These are phyloP conservation scores for Ceratobasidium sp. DNA, from an alignment of 1,284 basidiomycete genomes.

Conservation along the genomic window DNA sequence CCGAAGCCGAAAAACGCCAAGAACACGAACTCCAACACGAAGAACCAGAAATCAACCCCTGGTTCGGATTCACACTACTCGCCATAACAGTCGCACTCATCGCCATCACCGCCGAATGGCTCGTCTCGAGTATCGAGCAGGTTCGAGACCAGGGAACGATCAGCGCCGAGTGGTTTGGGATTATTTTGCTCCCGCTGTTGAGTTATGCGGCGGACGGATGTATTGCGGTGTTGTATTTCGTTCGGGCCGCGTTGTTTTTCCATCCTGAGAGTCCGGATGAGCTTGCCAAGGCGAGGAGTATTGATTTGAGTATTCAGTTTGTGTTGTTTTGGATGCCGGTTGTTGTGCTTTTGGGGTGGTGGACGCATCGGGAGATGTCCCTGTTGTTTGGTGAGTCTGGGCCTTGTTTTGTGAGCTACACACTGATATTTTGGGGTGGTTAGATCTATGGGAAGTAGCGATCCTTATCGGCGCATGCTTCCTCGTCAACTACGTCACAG, in stretches of 20 bases:
- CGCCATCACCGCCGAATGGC: slow-evolving; percentile 75
- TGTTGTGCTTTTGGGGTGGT: slow-evolving; percentile 71
- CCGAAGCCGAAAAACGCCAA: slow-evolving; percentile 60
- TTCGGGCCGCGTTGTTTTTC: slow-evolving; percentile 53
- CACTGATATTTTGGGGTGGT: not conserved
- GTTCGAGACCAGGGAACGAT: slow-evolving; percentile 60
- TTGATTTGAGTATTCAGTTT: slow-evolving; percentile 76
- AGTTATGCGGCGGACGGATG: slow-evolving; percentile 77
- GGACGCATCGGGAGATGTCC: slow-evolving; percentile 65
- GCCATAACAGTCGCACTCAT: slow-evolving; percentile 67
- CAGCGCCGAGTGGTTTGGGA: slow-evolving; percentile 68
- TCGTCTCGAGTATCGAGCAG: slow-evolving; percentile 71
- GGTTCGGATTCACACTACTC: slow-evolving; percentile 68
- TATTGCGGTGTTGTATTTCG: slow-evolving; percentile 67
- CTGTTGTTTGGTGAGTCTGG: slow-evolving; percentile 66
- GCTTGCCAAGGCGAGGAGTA: slow-evolving; percentile 69
- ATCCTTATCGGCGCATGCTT: slow-evolving; percentile 71
- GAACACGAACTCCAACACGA: slow-evolving; percentile 57
- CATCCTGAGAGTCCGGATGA: slow-evolving; percentile 61
- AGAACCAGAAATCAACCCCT: slow-evolving; percentile 71
- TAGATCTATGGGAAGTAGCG: slow-evolving; percentile 70
- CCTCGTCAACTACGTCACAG: slow-evolving; percentile 77
- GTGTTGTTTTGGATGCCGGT: slow-evolving; percentile 75
- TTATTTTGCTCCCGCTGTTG: slow-evolving; percentile 74
- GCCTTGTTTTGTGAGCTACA: not conserved